phyloP scores from a whole-genome alignment of 306 rosid species.

The peach (Prunus persica) region Prunus_persica_NCBIv2 NC_034013.1:14792501-14793000 shows the following conservation, averaged over 20 bases:
- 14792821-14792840: not conserved
- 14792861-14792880: not conserved
- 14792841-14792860: not conserved
- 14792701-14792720: not conserved
- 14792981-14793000: slow-evolving; percentile 41
- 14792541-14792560: slow-evolving; percentile 1
- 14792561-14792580: not conserved
- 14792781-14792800: not conserved
- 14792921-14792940: slow-evolving; percentile 3
- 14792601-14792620: not conserved
- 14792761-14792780: not conserved
- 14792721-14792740: not conserved
- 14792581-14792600: not conserved
- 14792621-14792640: not conserved
- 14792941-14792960: slow-evolving; percentile 13
- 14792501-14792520: not conserved
- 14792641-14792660: not conserved
- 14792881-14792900: not conserved
- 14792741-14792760: not conserved
- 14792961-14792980: slow-evolving; percentile 47
- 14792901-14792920: not conserved
- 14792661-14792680: not conserved
- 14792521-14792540: not conserved
- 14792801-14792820: not conserved
- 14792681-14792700: slow-evolving; percentile 5